Evolutionary conservation across 1,284 basidiomycete genomes (phyloP).

Genomic region (Ustilago vetiveriae): DNA sequence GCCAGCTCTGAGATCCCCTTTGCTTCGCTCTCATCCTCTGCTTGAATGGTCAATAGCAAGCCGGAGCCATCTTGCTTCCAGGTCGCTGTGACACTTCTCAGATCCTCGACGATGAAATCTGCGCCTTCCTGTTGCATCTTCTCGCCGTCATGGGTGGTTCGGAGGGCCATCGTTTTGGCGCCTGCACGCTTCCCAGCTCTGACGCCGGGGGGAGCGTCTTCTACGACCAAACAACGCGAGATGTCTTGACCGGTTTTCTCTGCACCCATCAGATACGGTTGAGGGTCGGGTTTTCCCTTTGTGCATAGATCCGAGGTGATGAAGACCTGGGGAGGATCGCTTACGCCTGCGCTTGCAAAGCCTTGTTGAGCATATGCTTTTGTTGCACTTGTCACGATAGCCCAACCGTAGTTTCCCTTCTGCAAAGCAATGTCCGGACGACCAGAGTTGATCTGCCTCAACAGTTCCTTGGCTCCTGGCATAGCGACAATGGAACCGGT

Average conservation of each 20-base stretch:
- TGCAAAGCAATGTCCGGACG: conserved; percentile 12
- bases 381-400: conserved; percentile 66
- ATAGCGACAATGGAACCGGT: conserved; percentile 62
- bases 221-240: conserved; percentile 60
- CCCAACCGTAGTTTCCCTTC: conserved; percentile 58
- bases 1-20: conserved; percentile 41
- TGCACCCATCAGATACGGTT: conserved; percentile 64
- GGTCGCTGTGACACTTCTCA: conserved; percentile 53
- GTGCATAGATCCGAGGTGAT: conserved; percentile 62
- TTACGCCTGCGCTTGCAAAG: conserved; percentile 52
- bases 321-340: conserved; percentile 51
- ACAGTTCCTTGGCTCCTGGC: conserved; percentile 60
- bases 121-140: conserved; percentile 56
- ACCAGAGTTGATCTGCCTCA: conserved; percentile 51
- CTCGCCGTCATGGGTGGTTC: conserved; percentile 61
- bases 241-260: conserved; percentile 47
- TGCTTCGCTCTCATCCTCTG: conserved; percentile 46
- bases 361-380: conserved; percentile 62
- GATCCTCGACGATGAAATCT: conserved; percentile 63
- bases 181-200: conserved; percentile 59
- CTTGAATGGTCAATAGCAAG: conserved; percentile 53
- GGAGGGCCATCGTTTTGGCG: conserved; percentile 58
- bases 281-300: conserved; percentile 62
- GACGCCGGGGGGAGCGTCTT: conserved; percentile 65
- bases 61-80: conserved; percentile 56